Base-by-base conservation (phyloP, 2,329 filamentous ascomycete species). In the Trichoderma cornu-damae region DNA sequence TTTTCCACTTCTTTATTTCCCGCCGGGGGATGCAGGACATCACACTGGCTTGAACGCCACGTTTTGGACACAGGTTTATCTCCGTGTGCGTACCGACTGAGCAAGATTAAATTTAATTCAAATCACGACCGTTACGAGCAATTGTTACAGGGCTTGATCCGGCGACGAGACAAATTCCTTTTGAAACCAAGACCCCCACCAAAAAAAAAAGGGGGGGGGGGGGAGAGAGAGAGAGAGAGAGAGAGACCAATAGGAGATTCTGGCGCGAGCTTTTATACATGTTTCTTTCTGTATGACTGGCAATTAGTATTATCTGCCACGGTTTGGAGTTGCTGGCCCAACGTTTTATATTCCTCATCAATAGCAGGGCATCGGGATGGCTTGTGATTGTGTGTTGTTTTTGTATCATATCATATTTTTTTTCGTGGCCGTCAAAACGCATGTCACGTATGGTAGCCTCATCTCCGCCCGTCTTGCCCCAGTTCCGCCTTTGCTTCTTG, bases 41-140 rank as follows among this genome's bases (percentile, higher is more conserved):
- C 38, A 51, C 24, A 22, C 46, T 57, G 59, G 59, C 50, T 57
- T 44, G 30, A 26, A 32, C 46, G 43, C 38, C 26, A 34, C 22
- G 28, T 20, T 12, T 35, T 34, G 50, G 20, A 46, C 30, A 54
- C 28, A 54, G 22, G 7, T 16, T n/a, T 35, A 18, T 37, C 22
- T 20, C 38, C 28, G 26, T 46, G 50, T 35, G 50, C 40, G 28
- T 26, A 46, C 30, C 4, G 22, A 6, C 18, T 44, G 50, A 54
- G 50, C 30, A 54, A 44, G 50, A 54, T 34, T 46, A n/a, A n/a
- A 37, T 46, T 24, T 54, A 54, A 54, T 53, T 63, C 57, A 61
- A 28, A 62, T 68, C 58, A 68, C 60, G 67, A 68, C 64, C 61
- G 62, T 68, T 61, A 69, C 63, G 67, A 68, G 55, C 57, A 48